A percentile compares a stretch with the other conserved stretches of the same genome.
Conservation (phyloP, 129 eudicot genomes). For the Helichrysum umbraculigerum region DNA sequence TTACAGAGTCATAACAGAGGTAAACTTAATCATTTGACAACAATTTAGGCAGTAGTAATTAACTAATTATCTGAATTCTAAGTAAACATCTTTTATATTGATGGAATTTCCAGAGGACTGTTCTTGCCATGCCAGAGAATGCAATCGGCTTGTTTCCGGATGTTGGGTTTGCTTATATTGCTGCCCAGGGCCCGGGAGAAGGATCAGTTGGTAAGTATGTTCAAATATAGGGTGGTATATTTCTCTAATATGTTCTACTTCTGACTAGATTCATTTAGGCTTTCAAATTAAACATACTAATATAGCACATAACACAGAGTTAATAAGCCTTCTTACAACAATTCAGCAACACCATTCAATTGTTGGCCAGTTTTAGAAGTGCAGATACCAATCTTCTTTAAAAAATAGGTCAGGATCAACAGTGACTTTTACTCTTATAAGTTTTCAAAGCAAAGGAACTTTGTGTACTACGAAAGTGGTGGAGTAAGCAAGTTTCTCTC, state of each 20-base stretch:
- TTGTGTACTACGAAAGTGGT: neutral
- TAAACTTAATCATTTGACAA: conserved; percentile 13
- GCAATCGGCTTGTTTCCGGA: conserved; percentile 90
- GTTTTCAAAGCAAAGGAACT: neutral
- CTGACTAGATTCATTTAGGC: neutral
- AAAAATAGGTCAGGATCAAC: neutral
- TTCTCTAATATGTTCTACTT: too few species aligned
- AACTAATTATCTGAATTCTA: neutral
- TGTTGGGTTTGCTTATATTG: conserved; percentile 84
- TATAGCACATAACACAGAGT: neutral
- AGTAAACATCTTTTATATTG: neutral
- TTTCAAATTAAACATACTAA: neutral
- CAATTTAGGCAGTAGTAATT: neutral
- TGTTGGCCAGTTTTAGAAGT: neutral
- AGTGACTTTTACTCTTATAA: neutral
- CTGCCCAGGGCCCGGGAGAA: conserved; percentile 83
- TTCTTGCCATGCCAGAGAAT: conserved; percentile 95
- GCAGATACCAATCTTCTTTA: neutral
- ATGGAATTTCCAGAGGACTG: conserved; percentile 57
- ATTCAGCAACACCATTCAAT: neutral
- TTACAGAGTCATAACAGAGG: conserved; percentile 87
- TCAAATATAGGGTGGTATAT: neutral
- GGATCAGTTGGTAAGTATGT: conserved; percentile 66
- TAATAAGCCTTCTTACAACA: neutral
- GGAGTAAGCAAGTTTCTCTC: neutral